A percentile compares a stretch with the other conserved stretches of the same genome.
Conservation (phyloP, 345 rosid species). For the Litchi chinensis region DNA sequence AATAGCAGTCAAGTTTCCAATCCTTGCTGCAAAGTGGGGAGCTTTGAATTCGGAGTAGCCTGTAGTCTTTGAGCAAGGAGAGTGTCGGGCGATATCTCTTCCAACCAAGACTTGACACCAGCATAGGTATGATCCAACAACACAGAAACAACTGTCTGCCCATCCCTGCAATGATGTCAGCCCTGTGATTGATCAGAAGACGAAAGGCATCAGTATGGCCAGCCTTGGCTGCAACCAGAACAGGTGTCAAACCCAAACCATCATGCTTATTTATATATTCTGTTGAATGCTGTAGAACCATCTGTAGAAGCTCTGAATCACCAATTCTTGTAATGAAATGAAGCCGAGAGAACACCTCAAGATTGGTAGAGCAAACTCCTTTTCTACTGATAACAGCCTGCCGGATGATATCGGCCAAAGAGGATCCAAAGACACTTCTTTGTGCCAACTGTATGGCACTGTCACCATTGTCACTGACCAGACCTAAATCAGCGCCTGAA, state of each 20-base stretch:
- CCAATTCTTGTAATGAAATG: conserved; percentile 37
- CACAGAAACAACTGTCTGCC: conserved; percentile 19
- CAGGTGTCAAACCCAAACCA: conserved; percentile 29
- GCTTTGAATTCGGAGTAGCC: conserved; percentile 29
- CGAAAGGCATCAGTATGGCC: conserved; percentile 37
- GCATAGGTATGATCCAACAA: conserved; percentile 25
- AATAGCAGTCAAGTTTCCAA: conserved; percentile 30
- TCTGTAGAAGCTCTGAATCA: conserved; percentile 29
- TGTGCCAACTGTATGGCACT: conserved; percentile 31
- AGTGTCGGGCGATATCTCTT: conserved; percentile 35
- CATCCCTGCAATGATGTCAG: conserved; percentile 36
- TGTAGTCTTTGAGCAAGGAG: conserved; percentile 24
- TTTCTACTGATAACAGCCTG: conserved; percentile 23
- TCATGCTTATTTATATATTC: conserved; percentile 29
- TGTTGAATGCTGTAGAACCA: conserved; percentile 14
- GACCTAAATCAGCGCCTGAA: conserved; percentile 38
- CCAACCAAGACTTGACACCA: conserved; percentile 27
- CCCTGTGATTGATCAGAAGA: conserved; percentile 29
- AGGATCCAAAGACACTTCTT: conserved; percentile 31
- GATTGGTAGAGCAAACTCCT: conserved; percentile 25
- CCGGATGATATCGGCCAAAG: conserved; percentile 23
- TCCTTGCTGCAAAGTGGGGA: conserved; percentile 33
- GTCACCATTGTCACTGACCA: conserved; percentile 31
- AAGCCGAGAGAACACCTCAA: conserved; percentile 36
- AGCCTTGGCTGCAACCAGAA: conserved; percentile 22